These are phyloP conservation scores for Picea mariana DNA, from an alignment of 83 land plant species.

Conservation along the genomic window DNA sequence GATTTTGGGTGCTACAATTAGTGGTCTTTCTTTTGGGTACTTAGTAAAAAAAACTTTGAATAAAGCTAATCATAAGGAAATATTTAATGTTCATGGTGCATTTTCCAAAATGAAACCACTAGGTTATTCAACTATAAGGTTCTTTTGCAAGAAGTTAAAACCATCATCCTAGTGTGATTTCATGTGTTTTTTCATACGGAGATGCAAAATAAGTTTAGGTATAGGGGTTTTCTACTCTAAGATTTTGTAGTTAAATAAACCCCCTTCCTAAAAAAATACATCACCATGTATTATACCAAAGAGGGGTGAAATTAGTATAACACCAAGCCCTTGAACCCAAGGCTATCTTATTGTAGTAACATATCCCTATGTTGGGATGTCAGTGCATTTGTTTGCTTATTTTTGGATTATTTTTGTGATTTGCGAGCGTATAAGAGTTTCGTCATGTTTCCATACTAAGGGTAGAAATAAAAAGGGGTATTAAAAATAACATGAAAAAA, in stretches of 20 bases:
- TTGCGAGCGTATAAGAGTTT: no score
- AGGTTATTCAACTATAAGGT: conserved; percentile 52
- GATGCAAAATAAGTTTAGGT: conserved; percentile 45
- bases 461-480: no score
- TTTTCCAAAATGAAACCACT: conserved; percentile 80
- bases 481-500: no score
- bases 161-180: conserved; percentile 75
- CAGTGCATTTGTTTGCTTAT: no score
- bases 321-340: no score
- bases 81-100: conserved; percentile 91
- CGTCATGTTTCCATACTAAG: no score
- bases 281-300: no score
- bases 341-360: no score
- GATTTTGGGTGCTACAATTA: conserved; percentile 73
- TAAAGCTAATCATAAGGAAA: conserved; percentile 66
- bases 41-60: conserved; percentile 49
- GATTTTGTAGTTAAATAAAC: neutral
- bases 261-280: neutral
- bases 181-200: conserved; percentile 53
- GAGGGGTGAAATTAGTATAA: no score
- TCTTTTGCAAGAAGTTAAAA: conserved; percentile 61
- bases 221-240: conserved; percentile 18
- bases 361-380: no score
- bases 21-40: conserved; percentile 53
- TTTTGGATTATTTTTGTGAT: no score